Conservation (phyloP, 306 rosid species). For the Lotus japonicus region DNA sequence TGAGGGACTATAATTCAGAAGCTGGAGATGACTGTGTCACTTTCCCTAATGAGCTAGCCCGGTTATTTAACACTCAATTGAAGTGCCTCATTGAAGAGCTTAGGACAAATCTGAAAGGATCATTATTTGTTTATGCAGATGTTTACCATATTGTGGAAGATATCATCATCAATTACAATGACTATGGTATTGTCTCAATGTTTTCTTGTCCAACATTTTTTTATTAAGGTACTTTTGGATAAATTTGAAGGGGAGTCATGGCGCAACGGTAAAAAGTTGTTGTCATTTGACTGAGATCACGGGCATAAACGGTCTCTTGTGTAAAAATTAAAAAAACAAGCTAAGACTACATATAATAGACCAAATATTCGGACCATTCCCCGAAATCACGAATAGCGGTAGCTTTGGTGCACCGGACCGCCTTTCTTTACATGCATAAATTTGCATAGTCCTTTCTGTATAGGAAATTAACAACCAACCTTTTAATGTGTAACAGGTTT, state of each 20-base stretch:
- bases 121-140: constrained; percentile 60
- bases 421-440: not conserved
- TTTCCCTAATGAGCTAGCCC: constrained; percentile 48
- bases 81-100: constrained; percentile 46
- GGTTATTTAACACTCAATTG: constrained; percentile 42
- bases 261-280: no score
- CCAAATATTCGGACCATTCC: no score
- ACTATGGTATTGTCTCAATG: constrained; percentile 14
- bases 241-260: no score
- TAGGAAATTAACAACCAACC: not conserved
- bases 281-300: no score
- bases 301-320: no score
- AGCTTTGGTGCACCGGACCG: no score
- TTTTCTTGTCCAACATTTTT: not conserved
- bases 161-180: not conserved
- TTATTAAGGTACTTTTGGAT: no score
- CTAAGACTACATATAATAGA: no score
- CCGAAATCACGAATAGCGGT: no score
- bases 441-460: not conserved
- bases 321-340: no score
- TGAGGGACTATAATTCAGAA: constrained; percentile 44
- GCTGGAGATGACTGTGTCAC: constrained; percentile 42
- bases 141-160: constrained; percentile 21
- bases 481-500: constrained; percentile 38
- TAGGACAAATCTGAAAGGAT: constrained; percentile 21